Conservation (phyloP, 176 grass and related monocot species). For the Elaeis guineensis region DNA sequence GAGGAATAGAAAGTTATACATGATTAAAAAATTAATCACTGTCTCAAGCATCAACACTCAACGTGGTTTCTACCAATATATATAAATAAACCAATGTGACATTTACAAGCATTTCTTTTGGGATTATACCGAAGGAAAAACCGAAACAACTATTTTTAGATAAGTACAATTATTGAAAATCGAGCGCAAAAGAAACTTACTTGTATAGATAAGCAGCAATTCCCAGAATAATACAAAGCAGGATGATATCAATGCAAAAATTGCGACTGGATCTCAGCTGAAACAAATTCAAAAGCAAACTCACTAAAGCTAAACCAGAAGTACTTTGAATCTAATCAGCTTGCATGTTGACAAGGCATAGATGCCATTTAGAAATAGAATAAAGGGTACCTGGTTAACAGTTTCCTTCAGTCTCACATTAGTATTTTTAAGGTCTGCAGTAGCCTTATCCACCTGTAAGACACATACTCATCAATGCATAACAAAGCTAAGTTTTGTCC, state of each 20-base stretch:
- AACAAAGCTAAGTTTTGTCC: no score
- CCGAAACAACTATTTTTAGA: background rate
- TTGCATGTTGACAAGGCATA: background rate
- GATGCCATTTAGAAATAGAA: background rate
- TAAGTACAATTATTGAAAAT: background rate
- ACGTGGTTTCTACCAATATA: no score
- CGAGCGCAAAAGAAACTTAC: slow-evolving; percentile 29
- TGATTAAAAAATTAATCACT: no score
- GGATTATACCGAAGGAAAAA: background rate
- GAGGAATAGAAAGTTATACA: no score
- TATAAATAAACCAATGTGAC: no score
- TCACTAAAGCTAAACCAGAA: background rate
- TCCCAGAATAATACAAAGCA: slow-evolving; percentile 80
- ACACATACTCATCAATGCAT: no score
- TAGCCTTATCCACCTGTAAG: slow-evolving; percentile 63
- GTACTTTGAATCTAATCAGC: background rate
- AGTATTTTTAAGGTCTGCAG: slow-evolving; percentile 62
- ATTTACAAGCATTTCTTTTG: no score
- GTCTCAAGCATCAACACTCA: no score
- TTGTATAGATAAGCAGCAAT: slow-evolving; percentile 83
- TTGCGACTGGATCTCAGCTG: slow-evolving; percentile 86
- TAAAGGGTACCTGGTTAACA: slow-evolving; percentile 46
- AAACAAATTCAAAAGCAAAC: background rate
- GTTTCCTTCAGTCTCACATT: slow-evolving; percentile 87
- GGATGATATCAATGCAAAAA: slow-evolving; percentile 69